Percentiles rank a stretch among this genome's conserved stretches.
phyloP scores from a whole-genome alignment of 176 grass and related monocot species.

The Aegilops tauschii region DNA sequence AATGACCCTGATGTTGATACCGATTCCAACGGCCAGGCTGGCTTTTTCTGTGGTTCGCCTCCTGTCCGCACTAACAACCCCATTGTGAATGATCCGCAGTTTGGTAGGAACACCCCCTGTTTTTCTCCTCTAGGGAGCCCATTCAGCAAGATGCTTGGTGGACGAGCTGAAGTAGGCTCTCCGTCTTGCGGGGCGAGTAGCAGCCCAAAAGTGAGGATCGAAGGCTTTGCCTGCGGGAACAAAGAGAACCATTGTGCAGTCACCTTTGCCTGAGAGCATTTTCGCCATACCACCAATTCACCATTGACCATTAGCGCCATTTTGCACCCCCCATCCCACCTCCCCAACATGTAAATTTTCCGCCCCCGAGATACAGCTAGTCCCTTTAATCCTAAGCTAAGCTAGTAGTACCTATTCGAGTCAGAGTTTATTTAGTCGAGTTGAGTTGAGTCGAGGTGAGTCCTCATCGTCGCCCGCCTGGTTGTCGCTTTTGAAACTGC shows the following conservation, averaged over 20 bases:
- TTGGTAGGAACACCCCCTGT: constrained; percentile 52
- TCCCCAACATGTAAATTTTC: constrained; percentile 38
- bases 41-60: constrained; percentile 82
- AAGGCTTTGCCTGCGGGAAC: constrained; percentile 80
- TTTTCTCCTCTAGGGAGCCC: constrained; percentile 64
- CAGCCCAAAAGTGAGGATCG: constrained; percentile 81
- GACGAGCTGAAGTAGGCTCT: constrained; percentile 59
- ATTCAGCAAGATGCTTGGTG: constrained; percentile 42
- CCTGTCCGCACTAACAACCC: constrained; percentile 89
- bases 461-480: neutral
- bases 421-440: neutral
- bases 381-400: constrained; percentile 32
- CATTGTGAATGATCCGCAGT: constrained; percentile 69
- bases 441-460: neutral
- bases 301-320: constrained; percentile 13
- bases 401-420: neutral
- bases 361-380: constrained; percentile 26
- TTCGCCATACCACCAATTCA: neutral
- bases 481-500: constrained; percentile 60
- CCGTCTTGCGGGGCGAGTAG: constrained; percentile 65
- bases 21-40: constrained; percentile 46
- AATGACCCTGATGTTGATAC: constrained; percentile 60
- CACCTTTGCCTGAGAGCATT: constrained; percentile 60
- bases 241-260: constrained; percentile 56
- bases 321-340: neutral